phyloP scores from a whole-genome alignment of 192 early-diverging fungal species.

The Coemansia umbellata region DNA sequence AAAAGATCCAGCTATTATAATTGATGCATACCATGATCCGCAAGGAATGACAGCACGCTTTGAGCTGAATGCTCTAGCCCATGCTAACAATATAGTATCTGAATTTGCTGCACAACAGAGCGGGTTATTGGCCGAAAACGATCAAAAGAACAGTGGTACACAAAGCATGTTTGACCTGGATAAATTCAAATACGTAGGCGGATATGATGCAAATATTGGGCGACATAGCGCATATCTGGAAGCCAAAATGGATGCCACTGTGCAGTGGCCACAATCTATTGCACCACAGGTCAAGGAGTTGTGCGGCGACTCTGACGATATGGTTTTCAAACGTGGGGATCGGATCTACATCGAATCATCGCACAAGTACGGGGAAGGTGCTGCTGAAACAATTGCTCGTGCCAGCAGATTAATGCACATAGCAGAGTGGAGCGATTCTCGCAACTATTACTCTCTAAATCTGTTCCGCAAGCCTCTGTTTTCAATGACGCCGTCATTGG shows the following conservation, averaged over 20 bases:
- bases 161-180: conserved; percentile 54
- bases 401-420: conserved; percentile 44
- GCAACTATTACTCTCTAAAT: conserved; percentile 56
- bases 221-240: conserved; percentile 80
- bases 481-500: neutral
- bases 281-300: conserved; percentile 11
- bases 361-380: conserved; percentile 71
- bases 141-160: neutral
- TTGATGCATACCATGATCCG: conserved; percentile 81
- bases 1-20: conserved; percentile 66
- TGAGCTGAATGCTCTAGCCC: conserved; percentile 78
- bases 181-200: conserved; percentile 69
- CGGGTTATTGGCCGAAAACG: neutral
- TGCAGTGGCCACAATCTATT: conserved; percentile 49
- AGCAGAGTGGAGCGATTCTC: conserved; percentile 54
- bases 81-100: conserved; percentile 68
- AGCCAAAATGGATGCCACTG: conserved; percentile 48
- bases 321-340: conserved; percentile 67
- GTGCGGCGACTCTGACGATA: conserved; percentile 8
- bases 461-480: conserved; percentile 54
- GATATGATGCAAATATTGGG: conserved; percentile 68
- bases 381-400: conserved; percentile 54
- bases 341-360: conserved; percentile 86
- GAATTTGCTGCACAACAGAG: conserved; percentile 14
- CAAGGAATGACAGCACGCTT: conserved; percentile 74